A percentile compares a stretch with the other conserved stretches of the same genome.
Evolutionary conservation across 1,284 basidiomycete genomes (phyloP).

Genomic region (Sporisorium graminicola): DNA sequence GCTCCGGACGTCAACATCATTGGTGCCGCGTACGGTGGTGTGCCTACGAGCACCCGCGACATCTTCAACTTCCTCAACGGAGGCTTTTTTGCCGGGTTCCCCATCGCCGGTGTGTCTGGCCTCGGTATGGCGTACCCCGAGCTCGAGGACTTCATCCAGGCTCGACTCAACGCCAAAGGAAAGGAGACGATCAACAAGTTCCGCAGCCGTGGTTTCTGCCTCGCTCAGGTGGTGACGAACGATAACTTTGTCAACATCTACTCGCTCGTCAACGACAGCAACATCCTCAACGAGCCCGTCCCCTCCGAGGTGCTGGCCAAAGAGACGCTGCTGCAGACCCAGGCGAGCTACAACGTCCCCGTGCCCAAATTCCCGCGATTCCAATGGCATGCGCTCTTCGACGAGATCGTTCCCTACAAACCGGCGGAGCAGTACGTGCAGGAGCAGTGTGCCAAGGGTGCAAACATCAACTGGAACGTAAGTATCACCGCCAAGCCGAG

Average conservation of each 20-base stretch:
- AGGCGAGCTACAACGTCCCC: conserved; percentile 29
- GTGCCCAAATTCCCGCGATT: conserved; percentile 59
- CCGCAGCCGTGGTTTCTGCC: conserved; percentile 36
- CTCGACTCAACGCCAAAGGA: conserved; percentile 36
- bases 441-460: conserved; percentile 61
- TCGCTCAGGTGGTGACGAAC: conserved; percentile 21
- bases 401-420: conserved; percentile 63
- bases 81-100: conserved; percentile 56
- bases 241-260: conserved; percentile 39
- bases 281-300: conserved; percentile 44
- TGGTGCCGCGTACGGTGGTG: conserved; percentile 61
- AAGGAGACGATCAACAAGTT: conserved; percentile 17
- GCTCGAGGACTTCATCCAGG: conserved; percentile 28
- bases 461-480: conserved; percentile 52
- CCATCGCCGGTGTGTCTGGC: conserved; percentile 53
- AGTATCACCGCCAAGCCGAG: too few relatives aligned
- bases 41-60: conserved; percentile 49
- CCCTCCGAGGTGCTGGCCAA: conserved; percentile 14
- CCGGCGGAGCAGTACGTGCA: conserved; percentile 53
- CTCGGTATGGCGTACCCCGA: conserved; percentile 39
- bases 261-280: conserved; percentile 43
- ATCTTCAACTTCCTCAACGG: conserved; percentile 50
- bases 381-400: conserved; percentile 58
- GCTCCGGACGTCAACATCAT: conserved; percentile 60
- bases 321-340: conserved; percentile 47